Evolutionary conservation across 768 basidiomycete genomes (phyloP).

Genomic region (Naematelia aurantialba): DNA sequence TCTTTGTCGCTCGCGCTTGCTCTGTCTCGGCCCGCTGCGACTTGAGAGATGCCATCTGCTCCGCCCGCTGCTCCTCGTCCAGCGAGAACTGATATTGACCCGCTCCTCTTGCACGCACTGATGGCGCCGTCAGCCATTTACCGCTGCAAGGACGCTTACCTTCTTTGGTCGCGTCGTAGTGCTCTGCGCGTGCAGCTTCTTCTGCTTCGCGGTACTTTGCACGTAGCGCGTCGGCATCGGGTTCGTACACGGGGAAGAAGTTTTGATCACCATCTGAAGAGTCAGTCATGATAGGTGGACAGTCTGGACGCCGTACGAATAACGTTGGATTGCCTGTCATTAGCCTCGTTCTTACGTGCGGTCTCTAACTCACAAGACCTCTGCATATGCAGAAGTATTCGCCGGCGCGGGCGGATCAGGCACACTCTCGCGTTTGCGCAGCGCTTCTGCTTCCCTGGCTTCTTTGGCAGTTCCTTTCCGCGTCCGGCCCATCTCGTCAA

Average conservation of each 20-base stretch:
- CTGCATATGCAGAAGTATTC: slow-evolving; percentile 37
- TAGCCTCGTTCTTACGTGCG: not conserved
- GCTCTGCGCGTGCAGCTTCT: slow-evolving; percentile 67
- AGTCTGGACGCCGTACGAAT: slow-evolving; percentile 31
- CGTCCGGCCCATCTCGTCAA: slow-evolving; percentile 48
- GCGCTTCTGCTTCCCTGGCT: slow-evolving; percentile 34
- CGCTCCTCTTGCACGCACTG: slow-evolving; percentile 78
- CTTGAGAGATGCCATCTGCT: slow-evolving; percentile 79
- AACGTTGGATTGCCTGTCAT: slow-evolving; percentile 42
- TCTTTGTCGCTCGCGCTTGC: slow-evolving; percentile 59
- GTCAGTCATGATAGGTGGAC: not conserved
- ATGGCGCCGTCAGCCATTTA: not conserved
- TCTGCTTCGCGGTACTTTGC: slow-evolving; percentile 60
- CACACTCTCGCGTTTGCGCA: slow-evolving; percentile 3
- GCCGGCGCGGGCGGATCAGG: not conserved
- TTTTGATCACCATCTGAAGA: slow-evolving; percentile 63
- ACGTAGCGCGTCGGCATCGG: slow-evolving; percentile 61
- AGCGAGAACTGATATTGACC: slow-evolving; percentile 86
- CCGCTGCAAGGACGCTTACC: slow-evolving; percentile 20
- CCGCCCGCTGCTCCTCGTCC: slow-evolving; percentile 71
- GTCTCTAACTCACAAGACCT: slow-evolving; percentile 49
- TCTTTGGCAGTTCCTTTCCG: slow-evolving; percentile 41
- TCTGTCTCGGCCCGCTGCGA: slow-evolving; percentile 68
- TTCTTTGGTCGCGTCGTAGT: slow-evolving; percentile 79
- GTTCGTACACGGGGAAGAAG: slow-evolving; percentile 84